A percentile compares a stretch with the other conserved stretches of the same genome.
phyloP scores from a whole-genome alignment of 1,139 yeast species.

The Debaryomyces robertsiae region DNA sequence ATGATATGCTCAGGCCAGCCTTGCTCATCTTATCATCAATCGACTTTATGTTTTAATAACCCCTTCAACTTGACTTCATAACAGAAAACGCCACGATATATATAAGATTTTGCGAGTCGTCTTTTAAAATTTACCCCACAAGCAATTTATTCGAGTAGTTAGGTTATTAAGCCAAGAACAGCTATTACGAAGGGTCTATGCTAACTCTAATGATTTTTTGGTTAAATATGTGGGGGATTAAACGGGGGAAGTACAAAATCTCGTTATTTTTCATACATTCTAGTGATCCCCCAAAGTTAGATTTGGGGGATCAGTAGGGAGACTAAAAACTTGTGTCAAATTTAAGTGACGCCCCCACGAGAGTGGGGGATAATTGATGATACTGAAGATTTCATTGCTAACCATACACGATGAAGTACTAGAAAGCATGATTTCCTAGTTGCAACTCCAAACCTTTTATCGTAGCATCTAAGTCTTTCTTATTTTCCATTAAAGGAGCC shows the following conservation, averaged over 20 bases:
- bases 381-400: too few relatives aligned
- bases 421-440: constrained; percentile 70
- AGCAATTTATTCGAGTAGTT: neutral
- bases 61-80: constrained; percentile 1
- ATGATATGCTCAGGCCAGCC: constrained; percentile 3
- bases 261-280: neutral
- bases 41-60: neutral
- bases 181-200: constrained; percentile 3
- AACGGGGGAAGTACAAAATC: neutral
- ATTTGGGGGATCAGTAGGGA: neutral
- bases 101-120: neutral
- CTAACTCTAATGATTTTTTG: neutral
- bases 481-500: constrained; percentile 57
- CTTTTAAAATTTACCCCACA: constrained; percentile 7
- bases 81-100: neutral
- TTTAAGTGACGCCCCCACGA: too few relatives aligned
- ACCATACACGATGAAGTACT: constrained; percentile 3
- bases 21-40: constrained; percentile 5
- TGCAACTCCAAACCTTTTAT: constrained; percentile 50
- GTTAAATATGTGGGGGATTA: constrained; percentile 1
- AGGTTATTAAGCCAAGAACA: neutral
- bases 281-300: neutral
- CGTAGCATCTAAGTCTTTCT: constrained; percentile 57
- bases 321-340: too few relatives aligned
- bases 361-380: constrained; percentile 3